Percentiles rank a stretch among this genome's conserved stretches.
Evolutionary conservation across 768 basidiomycete species (phyloP).

Genomic region (Amanita molliuscula): DNA sequence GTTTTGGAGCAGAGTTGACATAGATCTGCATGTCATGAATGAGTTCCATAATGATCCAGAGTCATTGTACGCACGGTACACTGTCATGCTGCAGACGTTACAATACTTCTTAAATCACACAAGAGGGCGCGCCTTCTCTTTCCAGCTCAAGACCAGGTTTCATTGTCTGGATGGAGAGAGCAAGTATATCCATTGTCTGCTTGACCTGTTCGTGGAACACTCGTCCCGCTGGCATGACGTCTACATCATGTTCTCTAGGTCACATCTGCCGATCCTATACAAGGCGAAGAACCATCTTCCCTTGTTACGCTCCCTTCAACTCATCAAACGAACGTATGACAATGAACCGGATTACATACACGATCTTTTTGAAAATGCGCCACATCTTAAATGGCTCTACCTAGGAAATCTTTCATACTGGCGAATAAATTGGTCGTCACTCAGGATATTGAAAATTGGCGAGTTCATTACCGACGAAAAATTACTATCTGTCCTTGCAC

Average conservation of each 20-base stretch:
- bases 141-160: neutral
- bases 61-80: neutral
- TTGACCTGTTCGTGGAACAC: neutral
- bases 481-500: neutral
- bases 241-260: neutral
- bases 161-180: neutral
- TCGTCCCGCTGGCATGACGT: neutral
- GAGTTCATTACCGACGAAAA: neutral
- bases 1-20: slow-evolving; percentile 2
- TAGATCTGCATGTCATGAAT: neutral
- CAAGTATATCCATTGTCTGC: neutral
- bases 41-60: neutral
- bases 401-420: neutral
- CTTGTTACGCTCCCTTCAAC: neutral
- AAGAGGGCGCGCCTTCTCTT: neutral
- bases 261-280: neutral
- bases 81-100: neutral
- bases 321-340: neutral
- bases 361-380: neutral
- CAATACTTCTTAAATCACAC: neutral
- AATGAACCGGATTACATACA: neutral
- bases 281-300: slow-evolving; percentile 1
- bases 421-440: neutral
- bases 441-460: neutral
- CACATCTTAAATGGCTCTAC: neutral